Base-by-base conservation (phyloP, 257 asterid species). In the Fraxinus cuspidata region DNA sequence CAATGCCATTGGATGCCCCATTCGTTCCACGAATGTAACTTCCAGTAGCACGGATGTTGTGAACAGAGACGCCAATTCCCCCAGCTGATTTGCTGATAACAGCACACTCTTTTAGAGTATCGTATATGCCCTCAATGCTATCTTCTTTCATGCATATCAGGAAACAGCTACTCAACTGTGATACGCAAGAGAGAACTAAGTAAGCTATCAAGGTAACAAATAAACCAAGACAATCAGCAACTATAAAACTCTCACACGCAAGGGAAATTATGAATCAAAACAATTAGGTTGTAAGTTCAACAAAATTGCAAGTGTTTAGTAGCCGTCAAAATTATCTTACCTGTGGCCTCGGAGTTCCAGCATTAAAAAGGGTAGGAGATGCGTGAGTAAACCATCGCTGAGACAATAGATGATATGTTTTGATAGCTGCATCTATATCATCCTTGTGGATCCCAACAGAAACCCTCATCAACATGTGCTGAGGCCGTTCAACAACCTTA, bases 291-390 rank as follows among this genome's bases (percentile, higher is more conserved):
- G 16, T 60, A n/a, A 60, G 7, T 63, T 3, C 31, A 8, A 63
- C 32, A 63, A 63, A 63, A 25, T 3, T 11, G 69, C 18, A 63
- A 10, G 18, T 23, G 21, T 10, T 23, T 63, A 63, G 35, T 10
- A 65, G 71, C 32, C 15, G 47, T 53, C 7, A 79, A 73, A 63
- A 68, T n/a, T 40, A 11, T 31, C 87, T 1, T 84, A 93, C 99
- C 77, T 96, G 99, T 49, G 99, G 99, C 70, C 94, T 90, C 64
- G 99, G 99, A 66, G 98, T 96, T 83, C 98, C 99, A 12, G 98
- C 96, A 84, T 96, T 93, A 63, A 96, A 96, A 75, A 96, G 94
- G 37, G 99, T 96, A 3, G 99, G 99, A 67, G 98, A 90, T 35
- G 99, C 99, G 80, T 96, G 99, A 74, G 98, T 85, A 80, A 85